phyloP scores from a whole-genome alignment of 345 rosid genomes.

The Arabidopsis thaliana region DNA sequence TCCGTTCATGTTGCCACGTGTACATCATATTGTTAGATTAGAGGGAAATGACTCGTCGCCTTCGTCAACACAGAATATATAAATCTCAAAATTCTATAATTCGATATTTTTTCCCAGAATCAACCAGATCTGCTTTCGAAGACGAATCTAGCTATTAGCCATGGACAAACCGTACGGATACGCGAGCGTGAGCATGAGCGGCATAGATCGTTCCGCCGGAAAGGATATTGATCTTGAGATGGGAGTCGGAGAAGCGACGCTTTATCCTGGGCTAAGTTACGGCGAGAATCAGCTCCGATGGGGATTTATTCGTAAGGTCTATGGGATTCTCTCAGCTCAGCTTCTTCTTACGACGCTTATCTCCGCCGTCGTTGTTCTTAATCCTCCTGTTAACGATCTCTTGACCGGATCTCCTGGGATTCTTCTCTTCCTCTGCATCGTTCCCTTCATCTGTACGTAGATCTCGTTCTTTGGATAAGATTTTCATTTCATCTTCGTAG shows the following conservation, averaged over 20 bases:
- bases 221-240: slow-evolving; percentile 62
- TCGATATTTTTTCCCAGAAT: not conserved
- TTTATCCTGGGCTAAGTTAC: slow-evolving; percentile 78
- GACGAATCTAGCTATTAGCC: slow-evolving; percentile 29
- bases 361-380: slow-evolving; percentile 70
- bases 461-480: not conserved
- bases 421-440: slow-evolving; percentile 69
- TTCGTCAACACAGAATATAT: not conserved
- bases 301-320: slow-evolving; percentile 93
- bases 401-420: slow-evolving; percentile 75
- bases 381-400: slow-evolving; percentile 68
- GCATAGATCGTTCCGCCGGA: slow-evolving; percentile 30
- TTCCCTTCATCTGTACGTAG: slow-evolving; percentile 77
- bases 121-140: slow-evolving; percentile 33
- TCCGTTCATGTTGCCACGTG: slow-evolving; percentile 36
- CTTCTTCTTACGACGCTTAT: slow-evolving; percentile 80
- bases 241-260: slow-evolving; percentile 69
- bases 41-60: slow-evolving; percentile 2
- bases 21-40: not conserved
- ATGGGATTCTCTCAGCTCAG: slow-evolving; percentile 84
- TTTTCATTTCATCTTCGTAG: not conserved
- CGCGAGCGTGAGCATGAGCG: slow-evolving; percentile 53
- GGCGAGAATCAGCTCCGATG: slow-evolving; percentile 94
- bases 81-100: not conserved
- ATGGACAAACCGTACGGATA: slow-evolving; percentile 63